Evolutionary conservation across 225 moss, liverwort and hornwort species (phyloP), one percentile per base, ranked within the genome.

Genomic region (Lunularia cruciata): DNA sequence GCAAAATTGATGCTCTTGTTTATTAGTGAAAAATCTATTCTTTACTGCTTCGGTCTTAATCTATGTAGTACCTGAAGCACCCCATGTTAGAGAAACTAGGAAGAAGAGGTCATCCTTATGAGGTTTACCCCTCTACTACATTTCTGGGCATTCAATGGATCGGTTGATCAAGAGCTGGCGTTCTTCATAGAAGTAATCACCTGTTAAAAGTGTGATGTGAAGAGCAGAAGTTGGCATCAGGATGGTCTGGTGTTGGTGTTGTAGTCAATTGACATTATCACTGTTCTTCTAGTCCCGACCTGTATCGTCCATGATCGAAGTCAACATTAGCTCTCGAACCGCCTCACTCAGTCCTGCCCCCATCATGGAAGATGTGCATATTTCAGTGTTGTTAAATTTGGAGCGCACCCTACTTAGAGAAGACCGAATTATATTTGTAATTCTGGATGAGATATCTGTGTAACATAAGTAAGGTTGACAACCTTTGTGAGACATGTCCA

Each of bases 371-470:
- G 67, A 47, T 67, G 48, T 67, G 67, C 34, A 51, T 51, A 66
- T 35, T 47, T 51, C 48, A 67, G 67, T 33, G 51, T 67, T 65
- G 49, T 36, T 67, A 6, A 12, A 67, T 48, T 10, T 51, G 51
- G 7, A 34, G 48, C 48, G 51, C 35, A 51, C 67, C 51, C 49
- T 52, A 51, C 51, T 67, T 67, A 51, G 51, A 67, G 51, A 67
- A 65, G 47, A 66, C 65, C 67, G 51, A 36, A 67, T 48, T 65
- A 67, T 67, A 34, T 22, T 34, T 51, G 67, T 49, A 67, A 67
- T 67, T 37, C 33, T 49, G 51, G 49, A 49, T 66, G 49, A 51
- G 23, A 52, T 67, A 34, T 11, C 20, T 32, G 67, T 67, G 51
- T 51, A 49, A 49, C 51, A 67, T 67, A 67, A 49, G 34, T 26